A percentile compares a stretch with the other conserved stretches of the same genome.
These are phyloP conservation scores for Silybum marianum DNA, from an alignment of 129 eudicot genomes.

Conservation along the genomic window DNA sequence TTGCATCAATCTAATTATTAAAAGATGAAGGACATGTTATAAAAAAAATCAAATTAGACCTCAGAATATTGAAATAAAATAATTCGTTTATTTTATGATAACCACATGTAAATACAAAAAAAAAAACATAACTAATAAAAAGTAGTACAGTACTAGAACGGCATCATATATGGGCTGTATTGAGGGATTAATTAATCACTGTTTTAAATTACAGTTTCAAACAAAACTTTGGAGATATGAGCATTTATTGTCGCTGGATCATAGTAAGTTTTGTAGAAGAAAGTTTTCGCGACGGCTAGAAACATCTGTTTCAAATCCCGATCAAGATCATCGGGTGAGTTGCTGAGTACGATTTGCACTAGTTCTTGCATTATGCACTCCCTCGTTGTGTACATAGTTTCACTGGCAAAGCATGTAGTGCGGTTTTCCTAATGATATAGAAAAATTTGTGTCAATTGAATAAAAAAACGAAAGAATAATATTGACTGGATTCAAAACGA, in stretches of 20 bases:
- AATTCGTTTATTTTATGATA: background rate
- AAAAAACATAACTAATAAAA: background rate
- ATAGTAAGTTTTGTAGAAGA: conserved; percentile 9
- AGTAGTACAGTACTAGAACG: background rate
- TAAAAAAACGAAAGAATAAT: no score
- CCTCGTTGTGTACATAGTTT: background rate
- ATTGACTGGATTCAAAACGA: background rate
- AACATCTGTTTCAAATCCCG: background rate
- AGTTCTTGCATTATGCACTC: conserved; percentile 21
- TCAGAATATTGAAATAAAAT: background rate
- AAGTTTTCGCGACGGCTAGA: conserved; percentile 7
- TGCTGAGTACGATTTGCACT: conserved; percentile 12
- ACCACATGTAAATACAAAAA: background rate
- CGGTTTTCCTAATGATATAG: background rate
- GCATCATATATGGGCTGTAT: background rate
- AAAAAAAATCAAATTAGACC: background rate
- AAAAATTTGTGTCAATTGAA: background rate
- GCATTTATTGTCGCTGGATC: background rate
- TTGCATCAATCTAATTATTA: no score
- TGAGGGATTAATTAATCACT: background rate
- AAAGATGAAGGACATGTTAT: no score
- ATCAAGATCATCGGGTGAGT: conserved; percentile 5
- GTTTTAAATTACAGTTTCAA: conserved; percentile 11
- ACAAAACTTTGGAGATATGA: conserved; percentile 13
- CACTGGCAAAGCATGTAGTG: background rate